These are phyloP conservation scores for Apiospora rasikravindrae DNA, from an alignment of 2,329 filamentous ascomycete species.

Conservation along the genomic window DNA sequence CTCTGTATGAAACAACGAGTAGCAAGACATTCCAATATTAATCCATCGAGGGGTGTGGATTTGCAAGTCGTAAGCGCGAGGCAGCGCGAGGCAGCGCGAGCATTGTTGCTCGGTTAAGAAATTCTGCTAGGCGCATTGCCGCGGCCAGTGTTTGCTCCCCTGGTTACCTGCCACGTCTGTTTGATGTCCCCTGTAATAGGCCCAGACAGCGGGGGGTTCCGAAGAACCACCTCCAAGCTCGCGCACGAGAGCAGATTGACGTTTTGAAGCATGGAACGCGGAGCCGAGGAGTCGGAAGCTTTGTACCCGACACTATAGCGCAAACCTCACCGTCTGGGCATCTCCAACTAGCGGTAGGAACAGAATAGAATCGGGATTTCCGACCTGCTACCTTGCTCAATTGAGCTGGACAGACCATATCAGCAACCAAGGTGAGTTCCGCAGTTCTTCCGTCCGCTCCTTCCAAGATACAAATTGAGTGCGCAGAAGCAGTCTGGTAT, in stretches of 20 bases:
- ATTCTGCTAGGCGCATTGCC: constrained; percentile 3
- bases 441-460: not conserved
- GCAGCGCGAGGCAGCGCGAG: not conserved
- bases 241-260: not conserved
- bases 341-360: not conserved
- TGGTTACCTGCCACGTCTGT: not conserved
- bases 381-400: not conserved
- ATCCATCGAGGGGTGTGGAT: not conserved
- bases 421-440: not conserved
- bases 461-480: not conserved
- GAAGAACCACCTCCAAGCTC: not conserved
- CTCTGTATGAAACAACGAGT: not conserved
- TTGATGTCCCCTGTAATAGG: not conserved
- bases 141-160: not conserved
- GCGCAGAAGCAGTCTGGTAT: not conserved
- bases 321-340: not conserved
- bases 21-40: not conserved
- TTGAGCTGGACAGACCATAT: not conserved
- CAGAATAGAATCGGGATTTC: not conserved
- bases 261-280: not conserved
- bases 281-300: constrained; percentile 6
- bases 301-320: not conserved
- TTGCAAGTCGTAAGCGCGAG: not conserved
- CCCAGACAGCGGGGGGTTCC: not conserved
- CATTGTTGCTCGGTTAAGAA: not conserved